Base-by-base conservation (phyloP, 1,284 basidiomycete species). In the Neolentinus lepideus region DNA sequence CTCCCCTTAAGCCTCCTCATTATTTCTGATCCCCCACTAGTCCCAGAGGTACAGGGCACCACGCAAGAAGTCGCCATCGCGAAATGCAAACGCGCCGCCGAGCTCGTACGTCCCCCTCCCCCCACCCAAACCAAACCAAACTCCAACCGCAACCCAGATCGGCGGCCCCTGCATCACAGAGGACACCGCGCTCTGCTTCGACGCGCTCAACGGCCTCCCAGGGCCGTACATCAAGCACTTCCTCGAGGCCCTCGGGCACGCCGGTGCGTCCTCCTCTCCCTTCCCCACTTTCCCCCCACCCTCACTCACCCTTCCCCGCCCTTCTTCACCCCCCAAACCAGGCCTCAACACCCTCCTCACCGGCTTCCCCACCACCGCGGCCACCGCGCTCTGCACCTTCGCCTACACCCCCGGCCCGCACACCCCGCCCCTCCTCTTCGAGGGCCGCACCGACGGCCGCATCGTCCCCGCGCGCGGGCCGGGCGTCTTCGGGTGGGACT, bases 141-240 rank as follows among this genome's bases (percentile, higher is more conserved):
- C 27, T 51, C 26, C 52, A 36, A 29, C 43, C 33, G 22, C 48
- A 24, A 8, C 24, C 9, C 57, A 90, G 88, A 73, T 93, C 31
- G 83, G 85, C 11, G 85, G 88, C 0, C 88, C 95, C 2, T 96
- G 93, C 65, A 93, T 99, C 60, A 98, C 94, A 0, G 96, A 99
- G 72, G 97, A 99, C 69, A 98, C 96, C 0, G 94, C 96, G 0
- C 81, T 99, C 3, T 92, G 88, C 64, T 98, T 94, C 66, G 83
- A 88, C 61, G 94, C 95, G 0, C 75, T 98, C 33, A 82, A 85
- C 38, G 95, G 93, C 0, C 81, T 99, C 4, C 96, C 96, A 1
- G 97, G 96, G 0, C 94, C 95, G 0, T 99, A 98, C 72, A 97
- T 99, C 78, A 99, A 99, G 67, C 80, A 93, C 65, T 98, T 98